Evolutionary conservation across 768 basidiomycete genomes (phyloP).

Genomic region (Pleurotus citrinopileatus): DNA sequence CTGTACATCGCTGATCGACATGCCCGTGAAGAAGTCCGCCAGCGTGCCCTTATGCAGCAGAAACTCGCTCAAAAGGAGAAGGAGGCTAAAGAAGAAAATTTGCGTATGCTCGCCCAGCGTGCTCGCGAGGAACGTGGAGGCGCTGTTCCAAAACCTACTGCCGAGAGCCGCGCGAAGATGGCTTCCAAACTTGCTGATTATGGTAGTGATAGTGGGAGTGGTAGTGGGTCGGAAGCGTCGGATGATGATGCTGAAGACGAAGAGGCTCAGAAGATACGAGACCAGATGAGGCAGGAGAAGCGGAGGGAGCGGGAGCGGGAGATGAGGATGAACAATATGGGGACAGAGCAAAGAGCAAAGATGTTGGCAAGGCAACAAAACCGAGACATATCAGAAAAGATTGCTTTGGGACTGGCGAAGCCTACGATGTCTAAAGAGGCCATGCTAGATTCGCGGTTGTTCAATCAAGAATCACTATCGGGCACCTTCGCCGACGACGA

Average conservation of each 20-base stretch:
- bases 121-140: conserved; percentile 94
- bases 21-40: conserved; percentile 96
- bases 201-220: conserved; percentile 70
- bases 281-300: conserved; percentile 90
- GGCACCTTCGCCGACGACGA: conserved; percentile 88
- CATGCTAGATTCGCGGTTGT: conserved; percentile 94
- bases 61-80: conserved; percentile 99
- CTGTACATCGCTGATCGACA: conserved; percentile 95
- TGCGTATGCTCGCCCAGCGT: conserved; percentile 90
- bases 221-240: conserved; percentile 52
- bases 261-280: conserved; percentile 82
- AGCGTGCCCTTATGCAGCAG: conserved; percentile 96
- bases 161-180: conserved; percentile 66
- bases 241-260: conserved; percentile 71
- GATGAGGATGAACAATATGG: conserved; percentile 99
- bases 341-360: conserved; percentile 93
- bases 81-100: conserved; percentile 92
- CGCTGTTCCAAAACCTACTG: conserved; percentile 63
- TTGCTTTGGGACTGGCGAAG: conserved; percentile 96
- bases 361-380: conserved; percentile 95
- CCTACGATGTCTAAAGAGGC: conserved; percentile 95
- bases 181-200: conserved; percentile 80
- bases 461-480: conserved; percentile 91
- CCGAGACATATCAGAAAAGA: conserved; percentile 98
- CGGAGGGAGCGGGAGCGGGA: conserved; percentile 92